These are phyloP conservation scores for Aspergillus niger DNA, from an alignment of 2,329 filamentous ascomycete genomes.

Conservation along the genomic window DNA sequence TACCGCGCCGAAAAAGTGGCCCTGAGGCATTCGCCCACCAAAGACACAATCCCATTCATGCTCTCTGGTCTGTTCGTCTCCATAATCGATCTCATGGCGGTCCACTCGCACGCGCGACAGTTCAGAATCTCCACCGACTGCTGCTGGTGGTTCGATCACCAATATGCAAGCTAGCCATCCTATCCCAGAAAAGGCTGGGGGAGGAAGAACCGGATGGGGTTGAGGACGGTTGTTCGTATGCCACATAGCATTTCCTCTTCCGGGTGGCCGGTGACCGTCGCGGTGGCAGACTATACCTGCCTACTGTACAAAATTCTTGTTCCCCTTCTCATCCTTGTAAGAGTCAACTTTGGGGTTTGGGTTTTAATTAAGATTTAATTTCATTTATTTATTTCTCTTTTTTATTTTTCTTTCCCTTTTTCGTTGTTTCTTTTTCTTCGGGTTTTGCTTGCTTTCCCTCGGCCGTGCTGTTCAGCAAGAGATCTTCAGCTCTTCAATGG, in stretches of 20 bases:
- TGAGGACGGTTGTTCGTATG: neutral
- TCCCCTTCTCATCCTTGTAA: neutral
- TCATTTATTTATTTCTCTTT: neutral
- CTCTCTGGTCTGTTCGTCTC: neutral
- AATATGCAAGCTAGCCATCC: neutral
- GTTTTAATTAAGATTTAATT: neutral
- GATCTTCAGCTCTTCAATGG: neutral
- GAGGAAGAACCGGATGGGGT: neutral
- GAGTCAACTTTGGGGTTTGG: neutral
- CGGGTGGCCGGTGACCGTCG: slow-evolving; percentile 17
- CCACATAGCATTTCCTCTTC: slow-evolving; percentile 10
- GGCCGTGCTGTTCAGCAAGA: neutral
- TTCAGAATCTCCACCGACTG: slow-evolving; percentile 14
- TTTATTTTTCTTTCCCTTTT: neutral
- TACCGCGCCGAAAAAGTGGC: neutral
- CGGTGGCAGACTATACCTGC: neutral
- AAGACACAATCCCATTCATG: neutral
- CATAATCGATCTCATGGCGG: neutral
- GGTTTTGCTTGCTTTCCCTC: neutral
- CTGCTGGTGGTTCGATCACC: neutral
- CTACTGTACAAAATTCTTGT: neutral
- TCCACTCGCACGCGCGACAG: slow-evolving; percentile 13
- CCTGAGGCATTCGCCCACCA: neutral
- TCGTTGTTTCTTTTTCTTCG: neutral
- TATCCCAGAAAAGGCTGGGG: slow-evolving; percentile 5